Evolutionary conservation across 202 grass and related monocot genomes (phyloP).

Genomic region (Digitaria exilis): DNA sequence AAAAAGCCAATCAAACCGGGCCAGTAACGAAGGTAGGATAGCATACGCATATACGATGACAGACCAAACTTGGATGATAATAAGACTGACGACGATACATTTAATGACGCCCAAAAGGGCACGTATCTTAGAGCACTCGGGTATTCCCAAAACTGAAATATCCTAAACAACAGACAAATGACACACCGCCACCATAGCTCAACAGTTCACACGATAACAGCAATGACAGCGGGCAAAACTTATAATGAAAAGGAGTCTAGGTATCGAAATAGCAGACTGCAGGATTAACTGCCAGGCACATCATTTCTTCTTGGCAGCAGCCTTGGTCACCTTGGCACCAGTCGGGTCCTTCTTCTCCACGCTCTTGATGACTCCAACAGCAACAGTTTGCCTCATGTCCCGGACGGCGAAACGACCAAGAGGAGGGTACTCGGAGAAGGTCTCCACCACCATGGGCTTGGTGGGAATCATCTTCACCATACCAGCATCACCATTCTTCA

Average conservation of each 20-base stretch:
- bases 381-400: constrained; percentile 54
- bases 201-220: constrained; percentile 21
- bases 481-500: constrained; percentile 50
- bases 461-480: constrained; percentile 53
- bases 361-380: constrained; percentile 60
- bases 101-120: neutral
- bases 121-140: neutral
- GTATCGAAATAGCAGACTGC: neutral
- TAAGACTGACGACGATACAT: too few species aligned
- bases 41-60: too few species aligned
- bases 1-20: too few species aligned
- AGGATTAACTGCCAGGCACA: neutral
- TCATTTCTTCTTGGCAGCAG: constrained; percentile 53
- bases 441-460: constrained; percentile 56
- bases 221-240: neutral
- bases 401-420: constrained; percentile 51
- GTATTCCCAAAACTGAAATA: neutral
- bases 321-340: constrained; percentile 56
- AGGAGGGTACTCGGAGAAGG: constrained; percentile 49
- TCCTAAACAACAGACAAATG: too few species aligned
- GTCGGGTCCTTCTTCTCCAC: constrained; percentile 52
- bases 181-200: too few species aligned
- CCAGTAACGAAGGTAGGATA: too few species aligned
- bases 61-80: too few species aligned
- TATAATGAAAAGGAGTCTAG: neutral